These are phyloP conservation scores for Globisporangium rhizosaccharum DNA, from an alignment of 352 stramenopile species.

Conservation along the genomic window DNA sequence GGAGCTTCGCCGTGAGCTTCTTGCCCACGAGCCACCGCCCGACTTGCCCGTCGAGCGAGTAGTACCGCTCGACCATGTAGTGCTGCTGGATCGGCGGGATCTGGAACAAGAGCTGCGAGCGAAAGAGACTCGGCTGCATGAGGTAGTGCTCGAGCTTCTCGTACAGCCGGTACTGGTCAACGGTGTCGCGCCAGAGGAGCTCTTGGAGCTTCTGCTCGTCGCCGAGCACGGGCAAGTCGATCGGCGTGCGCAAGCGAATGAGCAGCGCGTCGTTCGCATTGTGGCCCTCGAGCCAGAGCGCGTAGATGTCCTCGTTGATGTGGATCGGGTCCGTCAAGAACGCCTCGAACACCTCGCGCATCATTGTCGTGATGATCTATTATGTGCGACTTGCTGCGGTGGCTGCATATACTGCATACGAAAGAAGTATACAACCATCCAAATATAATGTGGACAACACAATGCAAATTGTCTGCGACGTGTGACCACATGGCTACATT, in stretches of 20 bases:
- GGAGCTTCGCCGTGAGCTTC: slow-evolving; percentile 74
- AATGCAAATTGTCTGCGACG: neutral
- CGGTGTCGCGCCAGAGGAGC: slow-evolving; percentile 70
- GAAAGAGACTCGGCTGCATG: slow-evolving; percentile 71
- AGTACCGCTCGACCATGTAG: slow-evolving; percentile 82
- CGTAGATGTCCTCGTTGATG: slow-evolving; percentile 74
- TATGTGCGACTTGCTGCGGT: neutral
- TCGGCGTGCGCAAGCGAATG: slow-evolving; percentile 41
- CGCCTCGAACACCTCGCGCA: slow-evolving; percentile 78
- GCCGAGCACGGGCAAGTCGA: slow-evolving; percentile 42
- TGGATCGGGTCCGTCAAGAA: slow-evolving; percentile 79
- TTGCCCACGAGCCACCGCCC: slow-evolving; percentile 72
- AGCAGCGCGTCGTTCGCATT: slow-evolving; percentile 53
- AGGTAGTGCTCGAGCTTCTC: slow-evolving; percentile 83
- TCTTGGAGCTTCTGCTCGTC: slow-evolving; percentile 53
- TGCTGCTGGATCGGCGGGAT: slow-evolving; percentile 70
- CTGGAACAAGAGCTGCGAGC: slow-evolving; percentile 78
- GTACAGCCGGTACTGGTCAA: slow-evolving; percentile 82
- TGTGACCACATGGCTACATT: neutral
- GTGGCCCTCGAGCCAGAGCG: slow-evolving; percentile 71
- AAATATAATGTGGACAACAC: neutral
- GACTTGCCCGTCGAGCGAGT: slow-evolving; percentile 63
- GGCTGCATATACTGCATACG: neutral
- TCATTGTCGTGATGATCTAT: slow-evolving; percentile 11
- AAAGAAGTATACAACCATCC: neutral